Conservation (phyloP, 139 green algal species). For the Monoraphidium neglectum region DNA sequence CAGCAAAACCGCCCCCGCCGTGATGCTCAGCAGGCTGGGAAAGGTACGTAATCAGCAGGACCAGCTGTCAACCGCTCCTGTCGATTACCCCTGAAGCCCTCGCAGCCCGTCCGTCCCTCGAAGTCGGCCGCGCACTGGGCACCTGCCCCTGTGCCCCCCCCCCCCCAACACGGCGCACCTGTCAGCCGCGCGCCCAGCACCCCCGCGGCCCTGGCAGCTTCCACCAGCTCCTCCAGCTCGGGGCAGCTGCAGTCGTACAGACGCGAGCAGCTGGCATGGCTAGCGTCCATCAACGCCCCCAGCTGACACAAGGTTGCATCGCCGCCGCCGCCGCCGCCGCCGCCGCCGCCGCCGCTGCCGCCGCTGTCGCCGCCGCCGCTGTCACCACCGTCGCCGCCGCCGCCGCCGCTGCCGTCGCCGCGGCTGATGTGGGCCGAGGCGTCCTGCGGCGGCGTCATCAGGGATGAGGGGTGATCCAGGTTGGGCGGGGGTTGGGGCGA, state of each 20-base stretch:
- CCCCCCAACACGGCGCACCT: conserved; percentile 39
- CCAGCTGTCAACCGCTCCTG: neutral
- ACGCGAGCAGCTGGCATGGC: conserved; percentile 79
- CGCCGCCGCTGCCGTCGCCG: too few relatives aligned
- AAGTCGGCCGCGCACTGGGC: neutral
- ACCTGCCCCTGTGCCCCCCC: neutral
- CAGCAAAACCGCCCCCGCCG: neutral
- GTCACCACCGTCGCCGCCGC: too few relatives aligned
- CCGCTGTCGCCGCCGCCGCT: too few relatives aligned
- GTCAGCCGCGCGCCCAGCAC: conserved; percentile 85
- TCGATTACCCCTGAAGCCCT: neutral
- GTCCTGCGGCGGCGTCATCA: too few relatives aligned
- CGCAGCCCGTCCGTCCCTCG: neutral
- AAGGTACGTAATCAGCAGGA: neutral
- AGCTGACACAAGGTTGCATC: conserved; percentile 62
- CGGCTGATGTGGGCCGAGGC: too few relatives aligned
- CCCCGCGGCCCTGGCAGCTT: conserved; percentile 51
- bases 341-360: too few relatives aligned
- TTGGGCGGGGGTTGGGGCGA: too few relatives aligned
- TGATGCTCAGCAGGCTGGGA: neutral
- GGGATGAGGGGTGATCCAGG: too few relatives aligned
- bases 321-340: too few relatives aligned
- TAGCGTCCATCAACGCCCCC: conserved; percentile 85
- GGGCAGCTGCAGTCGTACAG: conserved; percentile 92
- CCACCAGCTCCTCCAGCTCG: conserved; percentile 89